Base-by-base conservation (phyloP, 2,329 filamentous ascomycete genomes). In the Fusarium xylarioides region DNA sequence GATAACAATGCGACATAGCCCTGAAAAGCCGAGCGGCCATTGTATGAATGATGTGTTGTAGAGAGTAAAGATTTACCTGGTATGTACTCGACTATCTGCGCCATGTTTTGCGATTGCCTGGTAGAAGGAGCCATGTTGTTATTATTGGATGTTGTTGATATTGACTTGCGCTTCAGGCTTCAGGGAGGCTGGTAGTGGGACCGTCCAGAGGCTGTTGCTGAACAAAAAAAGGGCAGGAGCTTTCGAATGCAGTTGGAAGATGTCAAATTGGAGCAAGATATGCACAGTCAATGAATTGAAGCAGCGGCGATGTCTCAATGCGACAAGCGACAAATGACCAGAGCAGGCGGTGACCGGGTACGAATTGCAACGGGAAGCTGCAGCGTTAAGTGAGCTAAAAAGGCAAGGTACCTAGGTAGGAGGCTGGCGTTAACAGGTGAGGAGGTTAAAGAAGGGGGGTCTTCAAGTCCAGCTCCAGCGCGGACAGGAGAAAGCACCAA, bases 61-160 rank as follows among this genome's bases (percentile, higher is more conserved):
- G 30, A 52, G 35, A 61, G 43, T 42, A 56, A 35, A 50, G 58
- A 58, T 90, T 79, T 87, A 97, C 95, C 93, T 86, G 95, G 93
- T 79, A 98, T 97, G 83, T 97, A 98, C 86, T 98, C 95, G 81
- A 98, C 95, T 78, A 97, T 91, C 85, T 97, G 94, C 71, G 94
- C 95, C 85, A 93, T 90, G 83, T 91, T 93, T 56, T 81, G 88
- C 79, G 80, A 79, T 80, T 81, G 83, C 81, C 81, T 80, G 75
- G 81, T 83, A 74, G 86, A 85, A 82, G 86, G 86, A 74, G 85
- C 84, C 87, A 89, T 89, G 77, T 77, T 78, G 71, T 75, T 74
- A n/a, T 53, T 58, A 30, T 47, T 21, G 44, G 12, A 28, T 50
- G 40, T 53, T 67, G 63, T 67, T 67, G 53, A 67, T 67, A 26